A percentile compares a stretch with the other conserved stretches of the same genome.
Evolutionary conservation across 2,329 filamentous ascomycete genomes (phyloP).

Genomic region (Clonostachys chloroleuca): DNA sequence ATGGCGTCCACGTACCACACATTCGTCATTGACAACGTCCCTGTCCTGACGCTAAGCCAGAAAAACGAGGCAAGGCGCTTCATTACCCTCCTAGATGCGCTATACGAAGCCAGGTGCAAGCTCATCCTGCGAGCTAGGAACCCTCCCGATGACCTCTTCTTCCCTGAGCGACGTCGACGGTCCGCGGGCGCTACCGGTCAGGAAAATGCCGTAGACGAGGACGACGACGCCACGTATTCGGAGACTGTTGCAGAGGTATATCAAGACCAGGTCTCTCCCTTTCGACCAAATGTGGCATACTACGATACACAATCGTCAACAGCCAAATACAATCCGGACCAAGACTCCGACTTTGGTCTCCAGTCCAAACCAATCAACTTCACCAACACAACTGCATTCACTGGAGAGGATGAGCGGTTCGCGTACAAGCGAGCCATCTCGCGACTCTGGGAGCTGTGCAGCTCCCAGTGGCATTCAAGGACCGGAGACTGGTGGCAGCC

Average conservation of each 20-base stretch:
- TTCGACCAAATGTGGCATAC: constrained; percentile 72
- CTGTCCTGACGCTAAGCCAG: constrained; percentile 59
- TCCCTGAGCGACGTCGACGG: constrained; percentile 47
- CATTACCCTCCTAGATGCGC: constrained; percentile 75
- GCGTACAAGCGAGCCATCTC: constrained; percentile 74
- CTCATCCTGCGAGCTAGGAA: constrained; percentile 64
- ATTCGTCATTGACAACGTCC: constrained; percentile 67
- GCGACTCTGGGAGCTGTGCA: constrained; percentile 80
- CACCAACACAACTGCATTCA: constrained; percentile 62
- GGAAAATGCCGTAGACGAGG: constrained; percentile 4
- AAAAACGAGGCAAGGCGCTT: constrained; percentile 80
- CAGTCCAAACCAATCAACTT: constrained; percentile 49
- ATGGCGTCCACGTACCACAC: constrained; percentile 78
- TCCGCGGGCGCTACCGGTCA: not conserved
- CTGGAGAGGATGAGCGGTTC: constrained; percentile 77
- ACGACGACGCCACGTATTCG: constrained; percentile 32
- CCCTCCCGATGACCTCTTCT: constrained; percentile 72
- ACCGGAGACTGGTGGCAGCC: constrained; percentile 68
- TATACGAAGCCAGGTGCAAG: constrained; percentile 79
- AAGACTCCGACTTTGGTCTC: constrained; percentile 50
- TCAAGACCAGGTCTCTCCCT: constrained; percentile 72
- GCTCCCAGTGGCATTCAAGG: constrained; percentile 65
- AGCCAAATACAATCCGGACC: constrained; percentile 48
- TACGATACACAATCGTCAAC: constrained; percentile 46
- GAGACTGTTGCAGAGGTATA: constrained; percentile 61